These are phyloP conservation scores for Aspergillus transmontanensis DNA, from an alignment of 2,329 filamentous ascomycete species.

Conservation along the genomic window DNA sequence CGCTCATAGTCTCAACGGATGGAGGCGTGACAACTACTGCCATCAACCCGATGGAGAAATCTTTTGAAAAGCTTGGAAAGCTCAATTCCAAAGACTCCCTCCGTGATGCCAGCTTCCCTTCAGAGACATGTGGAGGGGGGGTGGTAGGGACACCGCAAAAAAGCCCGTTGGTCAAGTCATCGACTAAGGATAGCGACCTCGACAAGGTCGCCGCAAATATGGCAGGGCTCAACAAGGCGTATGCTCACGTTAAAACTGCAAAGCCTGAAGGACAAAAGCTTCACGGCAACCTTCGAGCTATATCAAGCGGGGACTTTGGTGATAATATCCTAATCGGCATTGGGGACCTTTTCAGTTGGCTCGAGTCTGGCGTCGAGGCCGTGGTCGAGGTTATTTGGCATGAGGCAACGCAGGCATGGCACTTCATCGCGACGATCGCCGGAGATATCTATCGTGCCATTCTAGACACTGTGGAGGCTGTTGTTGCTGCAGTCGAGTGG, in stretches of 20 bases:
- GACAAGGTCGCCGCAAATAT: no score
- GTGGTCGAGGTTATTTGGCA: background rate
- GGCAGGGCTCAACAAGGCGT: no score
- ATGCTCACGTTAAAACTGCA: no score
- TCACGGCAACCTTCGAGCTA: no score
- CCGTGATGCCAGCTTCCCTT: conserved; percentile 1
- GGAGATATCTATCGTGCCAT: conserved; percentile 14
- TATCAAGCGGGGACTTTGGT: no score
- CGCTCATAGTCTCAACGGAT: background rate
- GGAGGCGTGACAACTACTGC: no score
- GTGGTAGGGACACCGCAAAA: background rate
- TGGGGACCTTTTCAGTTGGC: no score
- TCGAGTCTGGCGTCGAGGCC: background rate
- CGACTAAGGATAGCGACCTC: no score
- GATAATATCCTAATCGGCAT: no score
- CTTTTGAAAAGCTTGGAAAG: background rate
- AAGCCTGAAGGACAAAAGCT: no score
- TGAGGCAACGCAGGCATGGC: background rate
- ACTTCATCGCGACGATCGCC: conserved; percentile 12
- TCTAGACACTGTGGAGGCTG: conserved; percentile 16
- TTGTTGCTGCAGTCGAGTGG: conserved; percentile 13
- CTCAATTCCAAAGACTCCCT: background rate
- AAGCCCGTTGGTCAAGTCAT: no score
- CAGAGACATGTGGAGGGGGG: background rate
- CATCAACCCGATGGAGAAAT: conserved; percentile 7